These are phyloP conservation scores for Nevesoporus exiguus DNA, from an alignment of 768 basidiomycete genomes.

Conservation along the genomic window DNA sequence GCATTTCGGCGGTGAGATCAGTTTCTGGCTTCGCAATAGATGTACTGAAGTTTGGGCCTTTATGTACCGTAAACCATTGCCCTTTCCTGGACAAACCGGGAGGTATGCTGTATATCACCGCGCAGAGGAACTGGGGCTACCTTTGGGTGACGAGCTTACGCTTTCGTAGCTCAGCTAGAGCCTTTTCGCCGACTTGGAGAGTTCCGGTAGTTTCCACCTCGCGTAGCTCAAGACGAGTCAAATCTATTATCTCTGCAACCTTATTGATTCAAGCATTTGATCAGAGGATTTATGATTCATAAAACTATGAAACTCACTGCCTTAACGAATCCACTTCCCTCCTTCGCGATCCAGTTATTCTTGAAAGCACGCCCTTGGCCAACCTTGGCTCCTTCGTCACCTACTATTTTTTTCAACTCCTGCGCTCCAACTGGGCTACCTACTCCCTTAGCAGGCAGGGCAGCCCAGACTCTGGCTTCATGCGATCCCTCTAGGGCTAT, in stretches of 20 bases:
- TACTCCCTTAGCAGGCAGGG: conserved; percentile 66
- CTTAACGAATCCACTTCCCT: conserved; percentile 83
- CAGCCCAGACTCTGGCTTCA: conserved; percentile 92
- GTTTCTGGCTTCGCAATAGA: conserved; percentile 93
- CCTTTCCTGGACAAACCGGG: conserved; percentile 62
- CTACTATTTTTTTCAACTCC: conserved; percentile 71
- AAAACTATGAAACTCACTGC: conserved; percentile 49
- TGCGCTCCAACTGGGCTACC: conserved; percentile 62
- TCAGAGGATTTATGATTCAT: not conserved
- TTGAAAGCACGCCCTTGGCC: conserved; percentile 97
- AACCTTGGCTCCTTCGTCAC: conserved; percentile 86
- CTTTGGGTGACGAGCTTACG: conserved; percentile 84
- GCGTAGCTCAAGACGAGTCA: conserved; percentile 68
- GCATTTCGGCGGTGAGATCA: conserved; percentile 93
- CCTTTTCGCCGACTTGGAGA: conserved; percentile 72
- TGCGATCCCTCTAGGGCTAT: conserved; percentile 85
- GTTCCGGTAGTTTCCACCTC: conserved; percentile 74
- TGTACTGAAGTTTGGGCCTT: conserved; percentile 85
- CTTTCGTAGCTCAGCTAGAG: conserved; percentile 83
- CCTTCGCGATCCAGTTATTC: conserved; percentile 93
- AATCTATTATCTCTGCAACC: conserved; percentile 66
- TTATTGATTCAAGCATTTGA: conserved; percentile 29
- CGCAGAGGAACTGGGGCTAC: conserved; percentile 36
- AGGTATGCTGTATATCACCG: conserved; percentile 3
- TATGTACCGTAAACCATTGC: conserved; percentile 88